phyloP scores from a whole-genome alignment of 805 yeast species.

The Brettanomyces anomalus region DNA sequence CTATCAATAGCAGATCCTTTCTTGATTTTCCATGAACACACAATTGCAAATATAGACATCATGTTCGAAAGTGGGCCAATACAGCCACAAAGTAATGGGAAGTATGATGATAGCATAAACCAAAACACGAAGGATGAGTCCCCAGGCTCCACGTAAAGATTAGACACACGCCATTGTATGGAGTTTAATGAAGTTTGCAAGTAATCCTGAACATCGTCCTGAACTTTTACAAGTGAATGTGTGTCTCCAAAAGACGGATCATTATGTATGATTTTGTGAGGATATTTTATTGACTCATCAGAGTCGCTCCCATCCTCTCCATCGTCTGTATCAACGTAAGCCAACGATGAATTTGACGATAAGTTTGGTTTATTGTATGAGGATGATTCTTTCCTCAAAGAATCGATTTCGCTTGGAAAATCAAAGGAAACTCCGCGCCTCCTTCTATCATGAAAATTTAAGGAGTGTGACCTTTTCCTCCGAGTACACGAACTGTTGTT shows the following conservation, averaged over 20 bases:
- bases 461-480: too few species aligned
- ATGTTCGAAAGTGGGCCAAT: conserved; percentile 72
- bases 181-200: conserved; percentile 19
- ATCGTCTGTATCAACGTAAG: background rate
- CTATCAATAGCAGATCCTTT: conserved; percentile 6
- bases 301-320: background rate
- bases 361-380: background rate
- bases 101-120: conserved; percentile 58
- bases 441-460: too few species aligned
- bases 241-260: background rate
- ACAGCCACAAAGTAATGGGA: conserved; percentile 73
- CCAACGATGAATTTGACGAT: background rate
- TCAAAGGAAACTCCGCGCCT: too few species aligned
- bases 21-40: conserved; percentile 47
- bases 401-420: too few species aligned
- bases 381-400: too few species aligned
- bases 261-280: background rate
- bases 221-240: background rate
- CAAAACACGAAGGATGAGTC: conserved; percentile 32
- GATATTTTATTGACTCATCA: background rate
- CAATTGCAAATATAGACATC: conserved; percentile 62
- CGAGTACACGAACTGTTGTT: too few species aligned
- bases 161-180: conserved; percentile 22
- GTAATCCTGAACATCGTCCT: conserved; percentile 8
- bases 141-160: conserved; percentile 25